Percentiles rank a stretch among this genome's conserved stretches.
These are phyloP conservation scores for Pythium myriotylum DNA, from an alignment of 352 stramenopile species.

Conservation along the genomic window DNA sequence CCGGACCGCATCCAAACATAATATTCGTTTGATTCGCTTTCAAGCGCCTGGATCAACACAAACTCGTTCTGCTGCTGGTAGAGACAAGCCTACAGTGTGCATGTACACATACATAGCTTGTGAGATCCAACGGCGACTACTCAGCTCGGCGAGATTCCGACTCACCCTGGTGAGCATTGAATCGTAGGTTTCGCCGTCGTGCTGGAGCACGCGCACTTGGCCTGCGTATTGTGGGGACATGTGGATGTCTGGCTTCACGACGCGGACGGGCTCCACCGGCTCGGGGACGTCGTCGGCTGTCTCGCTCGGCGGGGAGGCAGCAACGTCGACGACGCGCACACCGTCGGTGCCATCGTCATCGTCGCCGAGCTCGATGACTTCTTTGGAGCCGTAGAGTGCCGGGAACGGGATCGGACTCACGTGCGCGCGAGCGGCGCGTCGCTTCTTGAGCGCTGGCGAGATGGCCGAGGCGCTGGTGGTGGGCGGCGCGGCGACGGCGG, in stretches of 20 bases:
- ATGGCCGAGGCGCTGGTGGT: conserved; percentile 4
- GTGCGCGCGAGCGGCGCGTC: conserved; percentile 6
- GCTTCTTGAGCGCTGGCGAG: conserved; percentile 19
- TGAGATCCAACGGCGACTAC: no score
- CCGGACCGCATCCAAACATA: conserved; percentile 59
- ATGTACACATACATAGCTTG: neutral
- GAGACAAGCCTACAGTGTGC: conserved; percentile 43
- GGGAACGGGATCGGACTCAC: conserved; percentile 15
- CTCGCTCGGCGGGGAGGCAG: neutral
- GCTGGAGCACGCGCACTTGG: conserved; percentile 39
- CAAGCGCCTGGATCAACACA: conserved; percentile 59
- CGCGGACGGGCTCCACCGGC: neutral
- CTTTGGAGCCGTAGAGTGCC: conserved; percentile 6
- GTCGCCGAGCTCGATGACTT: conserved; percentile 21
- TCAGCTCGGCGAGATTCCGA: no score
- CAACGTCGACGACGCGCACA: conserved; percentile 7
- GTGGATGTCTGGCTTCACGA: conserved; percentile 46
- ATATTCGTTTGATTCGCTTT: conserved; percentile 43
- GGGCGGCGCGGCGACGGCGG: neutral
- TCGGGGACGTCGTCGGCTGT: neutral
- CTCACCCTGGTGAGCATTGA: conserved; percentile 65
- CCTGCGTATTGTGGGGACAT: conserved; percentile 45
- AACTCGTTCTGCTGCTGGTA: conserved; percentile 71
- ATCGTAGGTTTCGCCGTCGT: conserved; percentile 50
- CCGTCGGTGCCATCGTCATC: conserved; percentile 17